Evolutionary conservation across 129 eudicot genomes (phyloP), one percentile per base, ranked within the genome.

Genomic region (Glebionis coronaria): DNA sequence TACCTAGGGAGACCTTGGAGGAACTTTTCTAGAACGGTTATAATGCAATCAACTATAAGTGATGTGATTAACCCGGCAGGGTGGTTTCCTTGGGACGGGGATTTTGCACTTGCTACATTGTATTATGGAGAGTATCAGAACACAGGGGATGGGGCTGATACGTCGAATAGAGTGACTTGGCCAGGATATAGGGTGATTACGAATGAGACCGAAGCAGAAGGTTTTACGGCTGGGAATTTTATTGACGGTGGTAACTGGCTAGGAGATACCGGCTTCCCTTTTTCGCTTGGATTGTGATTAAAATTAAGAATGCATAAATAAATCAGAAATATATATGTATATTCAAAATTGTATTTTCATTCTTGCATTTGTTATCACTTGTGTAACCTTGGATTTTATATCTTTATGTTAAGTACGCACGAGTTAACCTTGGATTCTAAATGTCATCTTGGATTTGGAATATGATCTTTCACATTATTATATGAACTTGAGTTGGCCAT

Each of bases 1-100:
- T 91, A 72, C 18, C 79, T 91, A 0, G 98, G 98, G 0, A 44
- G 98, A 31, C 98, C 96, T 2, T 92, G 98, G 98, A 83, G 80
- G 70, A 74, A 79, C 12, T 85, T 75, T 27, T 88, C 96, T 0
- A 85, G 96, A 70, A 92, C 91, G 1, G 96, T 92, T 74, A 54
- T 88, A 0, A 88, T 92, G 88, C 91, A 88, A 23, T 57, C 87
- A 0, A 21, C 78, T 0, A 81, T 92, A 12, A 68, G 82, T 2
- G 76, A 85, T 10, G 88, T 92, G 14, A 77, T 92, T 18, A 13
- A 80, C 12, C 96, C 95, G 2, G 89, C 84, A 0, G 98, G 98
- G 18, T 92, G 98, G 98, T 72, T 21, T 71, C 85, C 80, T 42
- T 92, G 98, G 98, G 73, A 67, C 0, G 95, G 85, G 5, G 74